Conservation (phyloP, 2,329 filamentous ascomycete genomes). For the Hyphodiscus sp. region DNA sequence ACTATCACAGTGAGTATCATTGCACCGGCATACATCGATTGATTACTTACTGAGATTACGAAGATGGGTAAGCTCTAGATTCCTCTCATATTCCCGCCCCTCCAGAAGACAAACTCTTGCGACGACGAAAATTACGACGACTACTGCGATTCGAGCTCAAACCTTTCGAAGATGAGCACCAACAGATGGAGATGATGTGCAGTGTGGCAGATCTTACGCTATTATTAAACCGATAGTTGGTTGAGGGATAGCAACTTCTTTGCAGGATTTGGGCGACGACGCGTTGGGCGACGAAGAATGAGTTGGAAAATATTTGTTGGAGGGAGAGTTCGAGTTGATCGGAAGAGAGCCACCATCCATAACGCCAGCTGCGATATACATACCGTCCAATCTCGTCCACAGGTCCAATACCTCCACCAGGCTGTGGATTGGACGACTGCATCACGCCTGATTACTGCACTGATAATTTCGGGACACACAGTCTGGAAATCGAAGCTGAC, state of each 20-base stretch:
- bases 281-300: too few relatives aligned
- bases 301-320: too few relatives aligned
- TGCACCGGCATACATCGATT: constrained; percentile 13
- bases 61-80: constrained; percentile 56
- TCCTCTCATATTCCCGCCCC: constrained; percentile 16
- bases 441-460: too few relatives aligned
- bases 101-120: constrained; percentile 4
- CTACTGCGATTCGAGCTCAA: not conserved
- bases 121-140: constrained; percentile 4
- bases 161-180: not conserved
- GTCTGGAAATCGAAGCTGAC: constrained; percentile 17
- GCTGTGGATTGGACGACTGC: too few relatives aligned
- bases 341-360: too few relatives aligned
- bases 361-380: too few relatives aligned
- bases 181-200: not conserved
- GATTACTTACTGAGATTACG: constrained; percentile 28
- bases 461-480: constrained; percentile 7
- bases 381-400: too few relatives aligned
- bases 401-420: too few relatives aligned
- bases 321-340: too few relatives aligned
- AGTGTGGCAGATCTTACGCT: not conserved
- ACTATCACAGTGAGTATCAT: constrained; percentile 41
- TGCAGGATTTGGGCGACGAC: too few relatives aligned
- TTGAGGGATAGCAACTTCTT: too few relatives aligned
- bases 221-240: too few relatives aligned